Evolutionary conservation across 345 rosid species (phyloP), one percentile per base, ranked within the genome.

Genomic region (Mangifera indica): DNA sequence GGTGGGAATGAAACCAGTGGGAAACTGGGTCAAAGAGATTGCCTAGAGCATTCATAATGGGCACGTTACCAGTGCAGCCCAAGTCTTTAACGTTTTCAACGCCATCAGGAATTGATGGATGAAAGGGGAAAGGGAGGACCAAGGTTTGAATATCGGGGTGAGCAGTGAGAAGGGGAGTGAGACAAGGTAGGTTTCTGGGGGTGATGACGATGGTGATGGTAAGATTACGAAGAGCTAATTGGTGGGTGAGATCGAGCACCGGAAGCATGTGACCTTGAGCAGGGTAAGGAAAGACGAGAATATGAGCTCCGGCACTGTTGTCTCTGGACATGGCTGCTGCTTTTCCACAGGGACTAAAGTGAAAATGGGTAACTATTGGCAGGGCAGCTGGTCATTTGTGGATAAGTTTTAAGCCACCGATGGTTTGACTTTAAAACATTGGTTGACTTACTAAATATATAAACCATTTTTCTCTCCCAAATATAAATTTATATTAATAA

Each of bases 201-300:
- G 91, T 88, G 71, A 77, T 67, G 22, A 90, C 17, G 68, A 90
- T 64, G 73, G 91, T 83, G 80, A 88, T 70, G 59, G 77, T 60
- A 52, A 87, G 12, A 10, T 73, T 71, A 29, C 22, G 77, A 60
- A 78, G 84, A 14, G 66, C 53, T 45, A 90, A 86, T 18, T 84
- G 88, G 85, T 84, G 88, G 66, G 83, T 81, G 12, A 89, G 76
- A 78, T 87, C 87, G 0, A 86, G 78, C 11, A 86, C 85, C 2
- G 94, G 69, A 10, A 87, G 86, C 53, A 66, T 61, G 80, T 90
- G 96, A 74, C 97, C 97, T 73, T 89, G 91, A 0, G 94, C 97
- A 34, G 97, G 94, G 76, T 75, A 84, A 0, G 93, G 92, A 64
- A 90, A 88, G 55, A 90, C 76, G n/a, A 87, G 74, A 17, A 92